Evolutionary conservation across 352 stramenopile species (phyloP).

Genomic region (Aphanomyces cochlioides): DNA sequence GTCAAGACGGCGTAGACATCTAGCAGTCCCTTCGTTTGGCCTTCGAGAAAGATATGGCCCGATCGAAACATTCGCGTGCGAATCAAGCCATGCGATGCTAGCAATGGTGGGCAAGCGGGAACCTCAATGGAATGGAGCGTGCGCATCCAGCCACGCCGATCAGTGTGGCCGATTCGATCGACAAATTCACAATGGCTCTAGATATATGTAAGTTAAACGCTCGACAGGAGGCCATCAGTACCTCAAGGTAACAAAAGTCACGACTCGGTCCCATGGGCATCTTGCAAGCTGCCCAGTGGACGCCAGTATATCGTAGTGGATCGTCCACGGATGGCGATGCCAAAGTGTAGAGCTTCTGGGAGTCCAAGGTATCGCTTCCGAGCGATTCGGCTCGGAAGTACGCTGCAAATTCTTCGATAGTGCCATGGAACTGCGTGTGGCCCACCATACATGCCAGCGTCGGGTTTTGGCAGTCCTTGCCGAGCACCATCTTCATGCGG

Average conservation of each 20-base stretch:
- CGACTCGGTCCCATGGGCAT: constrained; percentile 62
- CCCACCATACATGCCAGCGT: neutral
- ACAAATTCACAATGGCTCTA: constrained; percentile 80
- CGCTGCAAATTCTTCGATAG: constrained; percentile 78
- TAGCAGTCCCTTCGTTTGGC: constrained; percentile 43
- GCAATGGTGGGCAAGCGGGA: constrained; percentile 58
- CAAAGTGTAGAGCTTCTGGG: constrained; percentile 67
- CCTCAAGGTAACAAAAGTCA: constrained; percentile 76
- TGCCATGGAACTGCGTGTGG: constrained; percentile 61
- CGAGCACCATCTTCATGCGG: constrained; percentile 11
- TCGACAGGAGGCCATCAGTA: neutral
- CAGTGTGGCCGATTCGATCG: constrained; percentile 47
- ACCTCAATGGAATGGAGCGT: constrained; percentile 77
- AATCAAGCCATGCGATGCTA: constrained; percentile 55
- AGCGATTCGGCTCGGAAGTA: constrained; percentile 78
- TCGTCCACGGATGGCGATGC: constrained; percentile 66
- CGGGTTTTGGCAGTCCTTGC: neutral
- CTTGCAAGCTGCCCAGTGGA: constrained; percentile 80
- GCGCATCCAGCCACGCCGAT: constrained; percentile 67
- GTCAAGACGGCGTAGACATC: constrained; percentile 34
- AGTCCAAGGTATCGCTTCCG: constrained; percentile 51
- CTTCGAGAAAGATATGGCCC: constrained; percentile 77
- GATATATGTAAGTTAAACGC: neutral
- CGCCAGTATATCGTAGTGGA: constrained; percentile 66
- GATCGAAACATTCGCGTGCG: constrained; percentile 72